Base-by-base conservation (phyloP, 495 filamentous ascomycete species). In the Usnea hakonensis region DNA sequence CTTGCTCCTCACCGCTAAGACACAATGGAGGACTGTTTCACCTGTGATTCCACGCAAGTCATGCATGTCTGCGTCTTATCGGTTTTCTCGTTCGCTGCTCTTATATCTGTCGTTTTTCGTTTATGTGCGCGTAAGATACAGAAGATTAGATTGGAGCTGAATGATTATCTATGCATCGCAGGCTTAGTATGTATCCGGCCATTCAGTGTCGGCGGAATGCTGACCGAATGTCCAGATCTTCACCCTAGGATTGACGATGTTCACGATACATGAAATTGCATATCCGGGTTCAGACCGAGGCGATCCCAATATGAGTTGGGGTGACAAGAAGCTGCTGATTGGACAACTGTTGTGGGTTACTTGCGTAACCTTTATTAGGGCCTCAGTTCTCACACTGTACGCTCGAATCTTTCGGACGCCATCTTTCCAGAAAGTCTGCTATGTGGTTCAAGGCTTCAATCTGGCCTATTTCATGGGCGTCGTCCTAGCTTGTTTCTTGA, bases 331-430 rank as follows among this genome's bases (percentile, higher is more conserved):
- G n/a, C 23, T 62, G 30, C 32, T 67, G 4, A 38, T 64, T 11
- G 61, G 61, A 26, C 54, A 70, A 62, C 57, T 70, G 5, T 59
- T 73, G 26, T 74, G 68, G 52, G 68, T 66, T 16, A 67, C 67
- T 55, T 55, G 55, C 23, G 65, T 68, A 44, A 72, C 68, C 43
- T 63, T 71, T 38, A 67, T 73, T 57, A 74, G 76, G 46, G 55
- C 75, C 6, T 76, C 75, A 19, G 66, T 79, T 16, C 64, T 79
- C 8, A 56, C 74, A 23, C 74, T 79, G 41, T 79, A 78, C 53
- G 59, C 72, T 1, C 76, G 72, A 23, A 77, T 78, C 55, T 73
- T 78, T 26, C 50, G 4, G 48, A 41, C 64, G 38, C 65, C 72
- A n/a, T 57, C 66, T 11, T 67, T 77, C 46, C 73, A 74, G 54